Percentiles rank a stretch among this genome's conserved stretches.
Conservation (phyloP, 768 basidiomycete species). For the Macrolepiota dolichaula region DNA sequence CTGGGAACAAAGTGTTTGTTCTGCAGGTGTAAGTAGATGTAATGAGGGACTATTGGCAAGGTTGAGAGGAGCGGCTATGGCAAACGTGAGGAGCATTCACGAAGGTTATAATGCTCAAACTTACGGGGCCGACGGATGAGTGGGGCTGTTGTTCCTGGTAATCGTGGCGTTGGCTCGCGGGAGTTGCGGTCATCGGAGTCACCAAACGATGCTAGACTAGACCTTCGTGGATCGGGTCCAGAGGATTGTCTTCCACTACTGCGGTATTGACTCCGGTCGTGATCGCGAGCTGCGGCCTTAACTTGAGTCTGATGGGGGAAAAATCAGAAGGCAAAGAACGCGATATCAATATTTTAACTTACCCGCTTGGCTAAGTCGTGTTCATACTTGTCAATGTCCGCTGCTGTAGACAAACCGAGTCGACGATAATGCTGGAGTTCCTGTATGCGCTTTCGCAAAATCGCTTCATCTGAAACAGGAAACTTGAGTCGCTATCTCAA, state of each 20-base stretch:
- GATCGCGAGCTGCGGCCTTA: constrained; percentile 60
- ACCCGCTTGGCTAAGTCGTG: constrained; percentile 71
- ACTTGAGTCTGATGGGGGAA: constrained; percentile 48
- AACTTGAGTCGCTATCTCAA: constrained; percentile 3
- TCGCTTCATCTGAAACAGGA: constrained; percentile 67
- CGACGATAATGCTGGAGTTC: constrained; percentile 90
- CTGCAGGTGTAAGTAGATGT: constrained; percentile 84
- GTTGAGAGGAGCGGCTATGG: constrained; percentile 66
- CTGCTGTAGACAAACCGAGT: constrained; percentile 76
- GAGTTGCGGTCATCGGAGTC: constrained; percentile 54
- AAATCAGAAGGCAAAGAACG: constrained; percentile 5
- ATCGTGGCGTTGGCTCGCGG: constrained; percentile 60
- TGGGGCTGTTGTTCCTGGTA: constrained; percentile 31
- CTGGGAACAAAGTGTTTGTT: constrained; percentile 84
- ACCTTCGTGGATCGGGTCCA: constrained; percentile 51
- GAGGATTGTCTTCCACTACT: constrained; percentile 49
- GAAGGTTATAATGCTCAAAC: constrained; percentile 13
- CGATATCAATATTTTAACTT: constrained; percentile 22
- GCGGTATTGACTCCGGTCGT: constrained; percentile 46
- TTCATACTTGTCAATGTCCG: constrained; percentile 93
- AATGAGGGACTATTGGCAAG: constrained; percentile 87
- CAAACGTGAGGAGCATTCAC: constrained; percentile 2
- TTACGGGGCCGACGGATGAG: constrained; percentile 44
- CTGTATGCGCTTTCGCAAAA: constrained; percentile 82
- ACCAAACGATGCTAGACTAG: constrained; percentile 35